Percentiles rank a stretch among this genome's conserved stretches.
phyloP scores from a whole-genome alignment of 1,284 basidiomycete genomes.

The Caloboletus inedulis region DNA sequence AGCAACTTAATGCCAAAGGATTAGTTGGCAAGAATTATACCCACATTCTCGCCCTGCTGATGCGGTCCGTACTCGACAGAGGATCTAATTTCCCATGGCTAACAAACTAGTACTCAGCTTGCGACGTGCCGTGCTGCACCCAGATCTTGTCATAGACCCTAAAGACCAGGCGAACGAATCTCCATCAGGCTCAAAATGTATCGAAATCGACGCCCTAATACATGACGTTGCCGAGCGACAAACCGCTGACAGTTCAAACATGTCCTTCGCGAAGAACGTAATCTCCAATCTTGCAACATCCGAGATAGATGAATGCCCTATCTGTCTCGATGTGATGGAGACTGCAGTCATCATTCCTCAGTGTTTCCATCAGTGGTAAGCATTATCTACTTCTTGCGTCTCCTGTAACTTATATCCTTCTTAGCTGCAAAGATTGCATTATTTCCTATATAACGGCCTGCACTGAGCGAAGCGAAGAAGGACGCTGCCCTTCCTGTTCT shows the following conservation, averaged over 20 bases:
- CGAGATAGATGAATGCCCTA: conserved; percentile 67
- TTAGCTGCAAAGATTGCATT: conserved; percentile 83
- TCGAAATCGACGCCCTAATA: conserved; percentile 66
- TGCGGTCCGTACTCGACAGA: conserved; percentile 53
- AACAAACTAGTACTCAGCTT: conserved; percentile 45
- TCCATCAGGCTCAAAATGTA: conserved; percentile 31
- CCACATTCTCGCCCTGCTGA: conserved; percentile 87
- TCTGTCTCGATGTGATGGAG: conserved; percentile 78
- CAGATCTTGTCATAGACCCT: conserved; percentile 64
- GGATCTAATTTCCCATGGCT: background rate
- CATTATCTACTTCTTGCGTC: background rate
- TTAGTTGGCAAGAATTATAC: conserved; percentile 83
- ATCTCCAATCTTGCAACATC: conserved; percentile 50
- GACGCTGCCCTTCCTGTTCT: conserved; percentile 71
- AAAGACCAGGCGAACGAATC: conserved; percentile 43
- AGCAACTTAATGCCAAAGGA: conserved; percentile 73
- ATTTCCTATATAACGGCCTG: conserved; percentile 63
- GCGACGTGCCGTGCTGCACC: conserved; percentile 84
- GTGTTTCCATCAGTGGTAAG: conserved; percentile 77
- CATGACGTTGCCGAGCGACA: conserved; percentile 53
- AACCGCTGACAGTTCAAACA: conserved; percentile 32
- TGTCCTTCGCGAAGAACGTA: conserved; percentile 62
- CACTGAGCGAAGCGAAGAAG: conserved; percentile 62
- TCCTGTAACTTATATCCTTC: conserved; percentile 1
- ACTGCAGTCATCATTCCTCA: conserved; percentile 66